Evolutionary conservation across 2,329 filamentous ascomycete genomes (phyloP).

Genomic region (Onygenales sp.): DNA sequence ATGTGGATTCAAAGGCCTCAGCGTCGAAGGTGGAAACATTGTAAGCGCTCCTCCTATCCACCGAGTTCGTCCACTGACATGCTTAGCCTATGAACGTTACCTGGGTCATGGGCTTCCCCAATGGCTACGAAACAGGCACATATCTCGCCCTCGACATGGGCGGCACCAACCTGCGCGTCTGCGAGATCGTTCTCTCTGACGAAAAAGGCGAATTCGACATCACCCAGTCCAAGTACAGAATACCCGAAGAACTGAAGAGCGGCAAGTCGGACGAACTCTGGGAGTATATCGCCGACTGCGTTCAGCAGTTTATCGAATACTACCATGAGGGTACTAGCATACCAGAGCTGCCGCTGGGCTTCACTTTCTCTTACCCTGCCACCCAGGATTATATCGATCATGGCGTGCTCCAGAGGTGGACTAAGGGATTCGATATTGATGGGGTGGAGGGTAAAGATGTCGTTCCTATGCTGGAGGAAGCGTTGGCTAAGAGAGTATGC

Average conservation of each 20-base stretch:
- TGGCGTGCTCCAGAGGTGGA: constrained; percentile 88
- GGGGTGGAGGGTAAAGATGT: constrained; percentile 88
- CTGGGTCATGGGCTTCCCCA: constrained; percentile 86
- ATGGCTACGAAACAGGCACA: constrained; percentile 76
- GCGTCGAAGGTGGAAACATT: constrained; percentile 82
- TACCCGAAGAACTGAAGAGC: constrained; percentile 87
- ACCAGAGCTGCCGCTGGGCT: constrained; percentile 64
- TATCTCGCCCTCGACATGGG: constrained; percentile 92
- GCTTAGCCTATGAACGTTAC: constrained; percentile 90
- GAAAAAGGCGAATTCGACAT: constrained; percentile 87
- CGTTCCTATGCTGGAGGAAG: constrained; percentile 76
- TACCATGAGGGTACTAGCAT: constrained; percentile 61
- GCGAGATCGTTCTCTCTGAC: constrained; percentile 75
- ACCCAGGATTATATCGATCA: constrained; percentile 91
- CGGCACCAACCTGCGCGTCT: constrained; percentile 90
- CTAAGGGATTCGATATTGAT: constrained; percentile 91
- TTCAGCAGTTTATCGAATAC: constrained; percentile 80
- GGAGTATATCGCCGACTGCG: constrained; percentile 89
- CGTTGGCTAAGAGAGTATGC: constrained; percentile 57
- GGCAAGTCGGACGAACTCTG: constrained; percentile 77
- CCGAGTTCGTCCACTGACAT: constrained; percentile 6
- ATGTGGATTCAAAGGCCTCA: constrained; percentile 50
- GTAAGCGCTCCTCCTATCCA: constrained; percentile 44
- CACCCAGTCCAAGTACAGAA: constrained; percentile 89
- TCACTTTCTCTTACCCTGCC: constrained; percentile 93